Percentiles rank a stretch among this genome's conserved stretches.
These are phyloP conservation scores for Penicillium atrosanguineum DNA, from an alignment of 495 filamentous ascomycete genomes.

Conservation along the genomic window DNA sequence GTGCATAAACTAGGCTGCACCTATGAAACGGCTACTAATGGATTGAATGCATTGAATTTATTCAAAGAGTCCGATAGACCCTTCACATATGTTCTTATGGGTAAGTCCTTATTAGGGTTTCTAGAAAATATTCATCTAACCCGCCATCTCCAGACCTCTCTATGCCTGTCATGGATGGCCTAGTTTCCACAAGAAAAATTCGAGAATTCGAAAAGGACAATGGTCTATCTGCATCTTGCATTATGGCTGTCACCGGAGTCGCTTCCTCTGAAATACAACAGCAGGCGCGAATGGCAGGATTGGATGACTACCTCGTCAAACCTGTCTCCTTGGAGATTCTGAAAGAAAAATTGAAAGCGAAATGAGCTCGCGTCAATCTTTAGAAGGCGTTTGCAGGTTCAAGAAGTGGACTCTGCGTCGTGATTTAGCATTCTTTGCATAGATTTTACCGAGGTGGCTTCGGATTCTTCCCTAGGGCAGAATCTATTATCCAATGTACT, in stretches of 20 bases:
- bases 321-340: conserved; percentile 33
- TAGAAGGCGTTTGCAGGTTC: too few relatives aligned
- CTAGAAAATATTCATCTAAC: conserved; percentile 16
- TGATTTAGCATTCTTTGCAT: too few relatives aligned
- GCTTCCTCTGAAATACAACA: conserved; percentile 30
- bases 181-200: conserved; percentile 21
- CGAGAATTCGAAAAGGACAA: conserved; percentile 19
- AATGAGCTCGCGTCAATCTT: too few relatives aligned
- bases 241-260: conserved; percentile 36
- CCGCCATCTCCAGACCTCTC: conserved; percentile 6
- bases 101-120: too few relatives aligned
- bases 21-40: conserved; percentile 52
- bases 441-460: too few relatives aligned
- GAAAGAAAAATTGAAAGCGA: conserved; percentile 6
- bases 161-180: conserved; percentile 27
- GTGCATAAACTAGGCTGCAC: conserved; percentile 45
- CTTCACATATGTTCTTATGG: too few relatives aligned
- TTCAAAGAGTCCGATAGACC: conserved; percentile 21
- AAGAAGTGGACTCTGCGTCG: too few relatives aligned
- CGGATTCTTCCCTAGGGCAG: too few relatives aligned
- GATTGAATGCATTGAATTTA: conserved; percentile 51
- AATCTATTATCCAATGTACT: too few relatives aligned
- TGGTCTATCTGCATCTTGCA: conserved; percentile 10
- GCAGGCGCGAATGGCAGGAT: conserved; percentile 31
- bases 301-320: conserved; percentile 40